A percentile compares a stretch with the other conserved stretches of the same genome.
Conservation (phyloP, 2,329 filamentous ascomycete genomes). For the Xylariaceae sp. region DNA sequence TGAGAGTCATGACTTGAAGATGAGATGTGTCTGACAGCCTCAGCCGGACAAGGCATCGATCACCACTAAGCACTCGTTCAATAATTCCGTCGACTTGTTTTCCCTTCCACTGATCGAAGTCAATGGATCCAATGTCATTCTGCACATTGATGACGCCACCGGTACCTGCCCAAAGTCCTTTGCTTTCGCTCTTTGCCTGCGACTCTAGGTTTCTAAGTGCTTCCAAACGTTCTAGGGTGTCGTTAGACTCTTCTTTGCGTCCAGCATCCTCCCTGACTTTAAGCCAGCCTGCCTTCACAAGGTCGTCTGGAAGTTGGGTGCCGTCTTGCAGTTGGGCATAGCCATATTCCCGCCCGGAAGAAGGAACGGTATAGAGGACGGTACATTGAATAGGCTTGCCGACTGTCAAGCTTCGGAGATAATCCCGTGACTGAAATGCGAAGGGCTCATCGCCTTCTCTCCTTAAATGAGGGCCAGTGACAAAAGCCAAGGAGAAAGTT, state of each 20-base stretch:
- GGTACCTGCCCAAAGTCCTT: slow-evolving; percentile 72
- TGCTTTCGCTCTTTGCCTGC: slow-evolving; percentile 71
- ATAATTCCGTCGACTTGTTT: slow-evolving; percentile 80
- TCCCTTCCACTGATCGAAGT: slow-evolving; percentile 82
- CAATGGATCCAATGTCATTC: slow-evolving; percentile 74
- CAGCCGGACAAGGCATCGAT: slow-evolving; percentile 81
- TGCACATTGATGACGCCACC: slow-evolving; percentile 68
- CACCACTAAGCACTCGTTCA: slow-evolving; percentile 86
- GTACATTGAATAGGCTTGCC: slow-evolving; percentile 85
- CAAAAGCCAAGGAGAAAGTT: slow-evolving; percentile 84
- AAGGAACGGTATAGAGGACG: slow-evolving; percentile 82
- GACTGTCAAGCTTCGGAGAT: slow-evolving; percentile 75
- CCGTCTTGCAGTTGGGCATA: slow-evolving; percentile 72
- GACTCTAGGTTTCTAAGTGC: slow-evolving; percentile 72
- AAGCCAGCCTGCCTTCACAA: slow-evolving; percentile 84
- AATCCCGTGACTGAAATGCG: slow-evolving; percentile 92
- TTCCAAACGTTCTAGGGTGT: slow-evolving; percentile 67
- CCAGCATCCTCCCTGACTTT: slow-evolving; percentile 93
- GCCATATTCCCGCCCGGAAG: slow-evolving; percentile 83
- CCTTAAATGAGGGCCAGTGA: slow-evolving; percentile 79
- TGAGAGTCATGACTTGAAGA: slow-evolving; percentile 78
- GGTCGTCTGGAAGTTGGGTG: slow-evolving; percentile 71
- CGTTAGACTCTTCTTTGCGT: slow-evolving; percentile 81
- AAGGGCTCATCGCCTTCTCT: slow-evolving; percentile 90
- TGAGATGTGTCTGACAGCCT: slow-evolving; percentile 79